Base-by-base conservation (phyloP, 75 land plant genomes). In the Adiantum capillusveneris region DNA sequence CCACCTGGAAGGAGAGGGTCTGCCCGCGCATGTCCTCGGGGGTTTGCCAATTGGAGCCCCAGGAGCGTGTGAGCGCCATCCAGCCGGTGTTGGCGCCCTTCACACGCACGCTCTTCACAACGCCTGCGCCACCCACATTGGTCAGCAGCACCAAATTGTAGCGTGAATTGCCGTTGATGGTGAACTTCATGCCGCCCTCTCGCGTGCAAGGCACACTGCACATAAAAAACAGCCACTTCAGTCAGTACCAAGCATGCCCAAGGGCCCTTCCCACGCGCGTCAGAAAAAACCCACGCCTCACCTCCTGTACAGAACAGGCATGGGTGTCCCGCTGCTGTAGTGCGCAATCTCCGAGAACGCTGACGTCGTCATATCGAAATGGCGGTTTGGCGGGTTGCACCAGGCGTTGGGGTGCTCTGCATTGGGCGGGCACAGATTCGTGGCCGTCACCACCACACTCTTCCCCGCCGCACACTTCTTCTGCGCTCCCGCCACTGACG, bases 41-140 rank as follows among this genome's bases (percentile, higher is more conserved):
- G 2, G 22, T 6, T 11, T 66, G 64, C 84, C 84, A 81, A 25
- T 73, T 73, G 65, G 78, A 76, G 19, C 84, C 84, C 84, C 84
- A 81, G 25, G 65, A 69, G 41, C 77, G 36, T 0, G 19, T 44
- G 70, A 81, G 62, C 9, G 57, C 12, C 44, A 66, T 20, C 82
- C 84, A 81, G 0, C 34, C 68, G 0, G 61, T 67, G 0, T 30
- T 61, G 6, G 68, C 24, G 0, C 72, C 72, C 69, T 77, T 80
- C 11, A 80, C 43, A 28, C 18, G 20, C 49, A 72, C 64, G 20
- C 25, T 59, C 2, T 9, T 22, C 2, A 80, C 80, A 11, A 63
- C 68, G 16, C 83, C 80, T 19, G 62, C 54, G 3, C 79, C 82
- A 0, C 62, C 79, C 0, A 79, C 82, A 29, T 79, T 79, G 30